Evolutionary conservation across 2,329 filamentous ascomycete genomes (phyloP).

Genomic region (Penicillium sp.): DNA sequence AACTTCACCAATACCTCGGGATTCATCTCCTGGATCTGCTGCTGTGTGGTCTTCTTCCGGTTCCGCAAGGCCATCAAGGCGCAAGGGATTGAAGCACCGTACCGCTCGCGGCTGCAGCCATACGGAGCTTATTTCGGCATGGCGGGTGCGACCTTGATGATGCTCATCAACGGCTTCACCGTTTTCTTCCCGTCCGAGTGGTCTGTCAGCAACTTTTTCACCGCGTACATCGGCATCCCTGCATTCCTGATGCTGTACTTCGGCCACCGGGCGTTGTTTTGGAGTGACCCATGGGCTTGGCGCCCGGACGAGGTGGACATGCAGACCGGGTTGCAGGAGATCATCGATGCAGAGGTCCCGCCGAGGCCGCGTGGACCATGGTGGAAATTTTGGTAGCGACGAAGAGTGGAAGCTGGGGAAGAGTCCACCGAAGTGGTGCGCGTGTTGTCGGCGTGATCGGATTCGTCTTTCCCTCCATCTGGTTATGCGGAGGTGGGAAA

Average conservation of each 20-base stretch:
- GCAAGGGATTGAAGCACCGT: slow-evolving; percentile 54
- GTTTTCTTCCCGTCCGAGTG: slow-evolving; percentile 68
- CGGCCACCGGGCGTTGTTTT: slow-evolving; percentile 48
- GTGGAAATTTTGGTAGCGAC: slow-evolving; percentile 29
- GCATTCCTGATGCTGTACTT: slow-evolving; percentile 57
- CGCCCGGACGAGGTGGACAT: slow-evolving; percentile 52
- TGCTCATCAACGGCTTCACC: slow-evolving; percentile 71
- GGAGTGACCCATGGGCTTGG: slow-evolving; percentile 53
- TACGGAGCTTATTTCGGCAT: slow-evolving; percentile 64
- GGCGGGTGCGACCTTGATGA: slow-evolving; percentile 55
- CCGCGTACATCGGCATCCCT: slow-evolving; percentile 64
- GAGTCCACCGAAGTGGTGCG: no score
- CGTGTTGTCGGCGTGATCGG: no score
- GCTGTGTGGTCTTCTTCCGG: slow-evolving; percentile 58
- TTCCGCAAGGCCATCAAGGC: slow-evolving; percentile 53
- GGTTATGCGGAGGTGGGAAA: no score
- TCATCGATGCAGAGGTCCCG: slow-evolving; percentile 47
- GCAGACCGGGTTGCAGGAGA: slow-evolving; percentile 53
- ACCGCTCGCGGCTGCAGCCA: slow-evolving; percentile 56
- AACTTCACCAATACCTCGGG: slow-evolving; percentile 68
- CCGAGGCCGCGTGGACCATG: slow-evolving; percentile 32
- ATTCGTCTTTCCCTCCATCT: no score
- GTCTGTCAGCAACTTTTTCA: slow-evolving; percentile 62
- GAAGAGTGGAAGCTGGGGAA: not conserved
- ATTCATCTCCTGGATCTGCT: slow-evolving; percentile 68